Evolutionary conservation across 768 basidiomycete genomes (phyloP), one percentile per base, ranked within the genome.

Genomic region (Saitozyma podzolica): DNA sequence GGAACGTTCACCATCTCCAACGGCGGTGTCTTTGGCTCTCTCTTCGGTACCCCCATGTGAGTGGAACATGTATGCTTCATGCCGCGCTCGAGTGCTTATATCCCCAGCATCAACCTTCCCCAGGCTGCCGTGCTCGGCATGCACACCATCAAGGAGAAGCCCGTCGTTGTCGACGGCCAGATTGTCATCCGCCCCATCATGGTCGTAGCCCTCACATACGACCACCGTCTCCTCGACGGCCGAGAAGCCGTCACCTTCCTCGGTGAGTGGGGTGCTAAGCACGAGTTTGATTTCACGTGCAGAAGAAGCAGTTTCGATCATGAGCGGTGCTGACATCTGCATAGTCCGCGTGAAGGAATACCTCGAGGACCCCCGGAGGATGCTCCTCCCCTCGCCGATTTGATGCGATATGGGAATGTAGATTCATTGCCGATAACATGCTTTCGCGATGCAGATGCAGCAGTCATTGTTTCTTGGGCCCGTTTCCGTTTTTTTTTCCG

Each of bases 1-100:
- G 95, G 95, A 54, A 88, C 92, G n/a, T 97, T 99, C 85, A 98
- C 95, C 67, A 97, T 97, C 80, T 98, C 96, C 47, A 99, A 99
- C 76, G 96, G 95, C 50, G 95, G 95, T 72, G 95, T 99, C 78
- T 99, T 99, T 75, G 95, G 95, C 50, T 95, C 92, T 54, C 83
- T 99, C 54, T 96, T 89, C 74, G 95, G 95, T 47, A 99, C 95
- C n/a, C 95, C 95, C 43, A 99, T 99, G 77, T 78, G 59, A 74
- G 77, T 64, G 8, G 29, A 29, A 47, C 45, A 1, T 47, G 6
- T 47, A 13, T 11, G 45, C 45, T 47, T 11, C 45, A 17, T 6
- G 13, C 45, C 6, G 50, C 45, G 45, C 40, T 40, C 45, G 10
- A 14, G 10, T 39, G 63, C 65, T 67, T 62, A 64, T 58, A n/a